Percentiles rank a stretch among this genome's conserved stretches.
Evolutionary conservation across 1,139 yeast genomes (phyloP).

Genomic region (Yamadazyma diospyri): DNA sequence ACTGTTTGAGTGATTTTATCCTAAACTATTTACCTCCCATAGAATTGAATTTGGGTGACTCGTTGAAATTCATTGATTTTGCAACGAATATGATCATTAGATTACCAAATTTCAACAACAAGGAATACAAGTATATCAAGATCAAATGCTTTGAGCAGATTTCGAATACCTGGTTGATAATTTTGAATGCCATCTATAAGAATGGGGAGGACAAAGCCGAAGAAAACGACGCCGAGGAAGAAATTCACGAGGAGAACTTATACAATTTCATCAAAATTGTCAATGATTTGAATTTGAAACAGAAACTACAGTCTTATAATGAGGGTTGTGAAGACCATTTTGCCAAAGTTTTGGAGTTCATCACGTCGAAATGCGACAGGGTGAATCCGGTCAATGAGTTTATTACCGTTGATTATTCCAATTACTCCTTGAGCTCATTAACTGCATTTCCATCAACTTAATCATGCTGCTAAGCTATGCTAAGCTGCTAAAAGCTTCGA

Average conservation of each 20-base stretch:
- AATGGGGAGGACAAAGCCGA: conserved; percentile 11
- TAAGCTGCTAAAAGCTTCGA: no score
- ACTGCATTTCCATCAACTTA: conserved; percentile 14
- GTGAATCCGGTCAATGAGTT: conserved; percentile 31
- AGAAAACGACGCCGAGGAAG: conserved; percentile 10
- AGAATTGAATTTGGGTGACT: conserved; percentile 51
- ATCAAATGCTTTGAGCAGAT: conserved; percentile 77
- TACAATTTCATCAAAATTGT: conserved; percentile 29
- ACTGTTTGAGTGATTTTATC: conserved; percentile 76
- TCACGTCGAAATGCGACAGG: conserved; percentile 19
- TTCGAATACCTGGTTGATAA: conserved; percentile 69
- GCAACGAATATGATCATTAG: conserved; percentile 63
- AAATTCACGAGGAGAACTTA: conserved; percentile 18
- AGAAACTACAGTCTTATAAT: conserved; percentile 58
- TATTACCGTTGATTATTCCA: conserved; percentile 47
- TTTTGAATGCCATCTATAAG: conserved; percentile 41
- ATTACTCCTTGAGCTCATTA: conserved; percentile 32
- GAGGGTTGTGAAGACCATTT: conserved; percentile 52
- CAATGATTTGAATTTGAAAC: conserved; percentile 32
- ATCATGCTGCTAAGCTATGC: no score
- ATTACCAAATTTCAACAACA: conserved; percentile 69
- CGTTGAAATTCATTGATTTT: conserved; percentile 65
- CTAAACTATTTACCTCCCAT: conserved; percentile 78
- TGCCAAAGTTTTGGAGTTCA: conserved; percentile 42
- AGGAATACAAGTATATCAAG: conserved; percentile 71